A percentile compares a stretch with the other conserved stretches of the same genome.
Conservation (phyloP, 768 basidiomycete genomes). For the Leccinum imitatum region DNA sequence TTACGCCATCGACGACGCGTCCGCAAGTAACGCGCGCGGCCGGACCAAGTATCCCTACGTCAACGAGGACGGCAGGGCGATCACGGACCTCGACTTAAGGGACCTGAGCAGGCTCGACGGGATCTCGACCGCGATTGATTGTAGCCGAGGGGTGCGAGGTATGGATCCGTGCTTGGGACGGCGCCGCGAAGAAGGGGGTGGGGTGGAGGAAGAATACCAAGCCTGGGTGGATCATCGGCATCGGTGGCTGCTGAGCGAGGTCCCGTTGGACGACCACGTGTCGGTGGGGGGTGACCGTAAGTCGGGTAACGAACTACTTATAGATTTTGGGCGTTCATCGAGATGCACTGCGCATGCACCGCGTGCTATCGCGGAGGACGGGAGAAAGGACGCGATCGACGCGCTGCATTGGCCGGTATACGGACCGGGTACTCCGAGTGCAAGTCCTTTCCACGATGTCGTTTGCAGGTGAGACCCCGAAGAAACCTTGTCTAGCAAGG, state of each 20-base stretch:
- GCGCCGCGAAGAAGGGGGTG: not conserved
- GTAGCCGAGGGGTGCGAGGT: not conserved
- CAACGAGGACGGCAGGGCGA: no score
- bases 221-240: slow-evolving; percentile 66
- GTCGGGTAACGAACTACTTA: slow-evolving; percentile 35
- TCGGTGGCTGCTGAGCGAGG: slow-evolving; percentile 49
- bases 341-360: slow-evolving; percentile 66
- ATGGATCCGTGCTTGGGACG: no score
- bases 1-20: slow-evolving; percentile 21
- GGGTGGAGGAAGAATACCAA: slow-evolving; percentile 31
- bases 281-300: slow-evolving; percentile 42
- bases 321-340: slow-evolving; percentile 80
- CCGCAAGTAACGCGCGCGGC: slow-evolving; percentile 46
- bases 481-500: no score
- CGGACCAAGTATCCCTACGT: slow-evolving; percentile 59
- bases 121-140: no score
- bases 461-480: no score
- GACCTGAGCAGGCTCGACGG: no score
- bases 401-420: slow-evolving; percentile 77
- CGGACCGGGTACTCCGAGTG: slow-evolving; percentile 66
- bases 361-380: slow-evolving; percentile 46
- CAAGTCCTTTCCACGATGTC: no score
- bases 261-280: slow-evolving; percentile 33
- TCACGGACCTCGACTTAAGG: slow-evolving; percentile 58
- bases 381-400: slow-evolving; percentile 69